Evolutionary conservation across 1,284 basidiomycete genomes (phyloP).

Genomic region (Omphalotus olearius): DNA sequence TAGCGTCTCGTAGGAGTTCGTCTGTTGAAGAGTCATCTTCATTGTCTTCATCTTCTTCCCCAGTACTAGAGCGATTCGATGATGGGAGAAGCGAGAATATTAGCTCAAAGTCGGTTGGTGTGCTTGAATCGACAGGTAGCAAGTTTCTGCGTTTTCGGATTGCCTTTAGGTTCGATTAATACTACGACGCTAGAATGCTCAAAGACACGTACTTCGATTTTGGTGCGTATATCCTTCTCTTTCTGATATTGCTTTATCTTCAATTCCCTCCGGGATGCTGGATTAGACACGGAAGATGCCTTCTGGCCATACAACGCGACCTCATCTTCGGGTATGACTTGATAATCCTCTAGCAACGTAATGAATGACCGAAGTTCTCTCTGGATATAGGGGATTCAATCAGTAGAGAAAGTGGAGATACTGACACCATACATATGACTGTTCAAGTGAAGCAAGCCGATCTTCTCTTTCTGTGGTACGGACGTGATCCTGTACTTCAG

Average conservation of each 20-base stretch:
- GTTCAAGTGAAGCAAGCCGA: constrained; percentile 51
- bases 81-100: constrained; percentile 55
- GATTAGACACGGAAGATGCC: constrained; percentile 51
- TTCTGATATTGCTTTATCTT: constrained; percentile 87
- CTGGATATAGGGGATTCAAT: constrained; percentile 33
- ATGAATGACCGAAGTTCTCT: constrained; percentile 56
- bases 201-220: constrained; percentile 55
- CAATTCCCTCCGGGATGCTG: constrained; percentile 67
- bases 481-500: constrained; percentile 71
- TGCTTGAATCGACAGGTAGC: constrained; percentile 26
- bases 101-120: constrained; percentile 51
- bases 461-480: constrained; percentile 54
- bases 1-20: constrained; percentile 62
- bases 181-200: background rate
- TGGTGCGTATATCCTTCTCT: constrained; percentile 73
- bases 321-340: constrained; percentile 63
- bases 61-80: constrained; percentile 12
- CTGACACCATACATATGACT: constrained; percentile 52
- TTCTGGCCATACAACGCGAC: constrained; percentile 47
- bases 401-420: constrained; percentile 1
- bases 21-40: constrained; percentile 59
- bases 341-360: constrained; percentile 60
- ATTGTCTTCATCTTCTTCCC: constrained; percentile 33
- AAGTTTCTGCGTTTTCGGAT: constrained; percentile 51
- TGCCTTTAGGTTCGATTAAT: constrained; percentile 31